These are phyloP conservation scores for Cutaneotrichosporon sp. DNA, from an alignment of 1,284 basidiomycete species.

Conservation along the genomic window DNA sequence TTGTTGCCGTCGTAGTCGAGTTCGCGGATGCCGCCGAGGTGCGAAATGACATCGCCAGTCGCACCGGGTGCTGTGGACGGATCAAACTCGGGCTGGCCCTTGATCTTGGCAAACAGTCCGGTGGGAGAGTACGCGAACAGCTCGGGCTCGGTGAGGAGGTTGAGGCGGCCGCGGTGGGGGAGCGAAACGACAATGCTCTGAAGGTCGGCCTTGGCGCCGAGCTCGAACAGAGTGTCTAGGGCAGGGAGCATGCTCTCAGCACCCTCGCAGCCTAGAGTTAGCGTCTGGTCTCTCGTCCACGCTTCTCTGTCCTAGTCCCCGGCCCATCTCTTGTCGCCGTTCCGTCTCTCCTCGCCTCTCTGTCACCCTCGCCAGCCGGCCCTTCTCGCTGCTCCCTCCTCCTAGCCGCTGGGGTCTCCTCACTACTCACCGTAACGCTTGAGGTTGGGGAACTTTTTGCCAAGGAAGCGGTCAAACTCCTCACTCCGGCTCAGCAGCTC, in stretches of 20 bases:
- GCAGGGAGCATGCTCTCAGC: conserved; percentile 88
- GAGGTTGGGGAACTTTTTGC: conserved; percentile 48
- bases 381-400: neutral
- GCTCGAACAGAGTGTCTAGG: conserved; percentile 69
- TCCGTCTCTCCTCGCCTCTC: neutral
- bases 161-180: conserved; percentile 76
- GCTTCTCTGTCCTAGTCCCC: neutral
- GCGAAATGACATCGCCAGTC: conserved; percentile 81
- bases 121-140: conserved; percentile 66
- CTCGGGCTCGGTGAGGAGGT: conserved; percentile 68
- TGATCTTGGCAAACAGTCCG: conserved; percentile 79
- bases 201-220: conserved; percentile 66
- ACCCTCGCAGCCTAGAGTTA: conserved; percentile 60
- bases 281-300: neutral
- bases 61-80: conserved; percentile 64
- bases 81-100: conserved; percentile 67
- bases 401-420: neutral
- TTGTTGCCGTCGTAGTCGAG: conserved; percentile 54
- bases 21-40: conserved; percentile 60
- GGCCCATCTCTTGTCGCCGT: too few species aligned
- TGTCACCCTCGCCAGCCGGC: neutral
- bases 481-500: conserved; percentile 70
- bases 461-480: conserved; percentile 62
- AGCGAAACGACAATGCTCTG: conserved; percentile 65
- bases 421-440: conserved; percentile 42